These are phyloP conservation scores for Carallia pectinifolia DNA, from an alignment of 345 rosid genomes.

Conservation along the genomic window DNA sequence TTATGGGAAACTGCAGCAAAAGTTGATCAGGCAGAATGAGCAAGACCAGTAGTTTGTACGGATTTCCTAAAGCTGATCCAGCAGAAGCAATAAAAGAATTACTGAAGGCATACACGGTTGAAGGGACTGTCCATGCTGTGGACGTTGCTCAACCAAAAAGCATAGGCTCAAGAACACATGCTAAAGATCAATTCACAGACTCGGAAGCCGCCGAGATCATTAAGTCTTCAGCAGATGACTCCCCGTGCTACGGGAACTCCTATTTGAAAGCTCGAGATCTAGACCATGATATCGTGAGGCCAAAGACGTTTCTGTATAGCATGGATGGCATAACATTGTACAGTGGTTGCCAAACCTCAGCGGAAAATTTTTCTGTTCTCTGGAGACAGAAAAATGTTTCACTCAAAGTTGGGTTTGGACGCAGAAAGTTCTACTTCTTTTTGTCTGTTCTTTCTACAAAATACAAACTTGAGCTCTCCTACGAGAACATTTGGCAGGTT, in stretches of 20 bases:
- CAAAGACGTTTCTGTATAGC: background rate
- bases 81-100: constrained; percentile 15
- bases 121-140: constrained; percentile 15
- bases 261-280: constrained; percentile 14
- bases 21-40: constrained; percentile 6
- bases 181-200: constrained; percentile 28
- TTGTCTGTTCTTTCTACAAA: constrained; percentile 5
- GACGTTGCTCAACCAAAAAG: constrained; percentile 6
- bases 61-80: constrained; percentile 13
- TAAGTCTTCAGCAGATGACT: background rate
- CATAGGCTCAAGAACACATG: constrained; percentile 20
- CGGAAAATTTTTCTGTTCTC: constrained; percentile 22
- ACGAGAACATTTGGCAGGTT: constrained; percentile 36
- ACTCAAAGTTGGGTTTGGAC: constrained; percentile 15
- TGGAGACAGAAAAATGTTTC: constrained; percentile 30
- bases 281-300: constrained; percentile 10
- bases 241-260: constrained; percentile 25
- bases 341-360: constrained; percentile 29
- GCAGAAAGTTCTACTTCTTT: constrained; percentile 24
- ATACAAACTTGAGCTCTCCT: constrained; percentile 37
- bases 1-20: constrained; percentile 3
- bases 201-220: background rate
- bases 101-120: constrained; percentile 17
- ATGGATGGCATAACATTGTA: constrained; percentile 19
- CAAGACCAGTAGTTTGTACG: constrained; percentile 18